Conservation (phyloP, 495 filamentous ascomycete species). For the Aspergillus nanangensis region DNA sequence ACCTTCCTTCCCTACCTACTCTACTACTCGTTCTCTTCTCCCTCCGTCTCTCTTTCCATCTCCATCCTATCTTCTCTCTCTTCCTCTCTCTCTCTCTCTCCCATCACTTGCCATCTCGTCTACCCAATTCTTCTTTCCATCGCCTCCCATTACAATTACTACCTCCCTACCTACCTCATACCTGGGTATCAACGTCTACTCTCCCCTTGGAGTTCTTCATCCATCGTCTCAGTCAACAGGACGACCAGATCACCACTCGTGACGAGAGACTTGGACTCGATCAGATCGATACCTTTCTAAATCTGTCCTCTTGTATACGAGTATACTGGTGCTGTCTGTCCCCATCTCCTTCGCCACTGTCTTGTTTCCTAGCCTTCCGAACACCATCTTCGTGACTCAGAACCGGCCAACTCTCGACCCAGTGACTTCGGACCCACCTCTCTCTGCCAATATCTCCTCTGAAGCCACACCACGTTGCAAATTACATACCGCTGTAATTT, state of each 20-base stretch:
- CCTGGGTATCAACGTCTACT: no score
- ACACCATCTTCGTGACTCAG: slow-evolving; percentile 24
- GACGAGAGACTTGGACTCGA: no score
- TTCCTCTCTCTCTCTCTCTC: slow-evolving; percentile 11
- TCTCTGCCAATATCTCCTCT: slow-evolving; percentile 1
- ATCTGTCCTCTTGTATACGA: no score
- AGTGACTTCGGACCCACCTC: slow-evolving; percentile 19
- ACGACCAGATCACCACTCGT: no score
- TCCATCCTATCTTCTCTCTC: slow-evolving; percentile 11
- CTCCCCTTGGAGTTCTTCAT: no score
- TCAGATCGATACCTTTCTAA: no score
- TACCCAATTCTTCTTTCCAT: slow-evolving; percentile 2
- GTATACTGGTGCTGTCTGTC: slow-evolving; percentile 1
- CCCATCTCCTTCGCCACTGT: slow-evolving; percentile 4
- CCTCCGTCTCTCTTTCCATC: slow-evolving; percentile 14
- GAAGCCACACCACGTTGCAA: slow-evolving; percentile 16
- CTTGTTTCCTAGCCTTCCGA: slow-evolving; percentile 17
- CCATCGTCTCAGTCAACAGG: no score
- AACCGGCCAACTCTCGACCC: slow-evolving; percentile 11
- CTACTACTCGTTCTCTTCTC: slow-evolving; percentile 20
- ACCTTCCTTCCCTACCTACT: slow-evolving; percentile 31
- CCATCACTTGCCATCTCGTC: neutral
- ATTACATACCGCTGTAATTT: no score
- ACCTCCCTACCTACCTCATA: neutral
- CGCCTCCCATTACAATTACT: neutral